Conservation (phyloP, 2,329 filamentous ascomycete species). For the Colletotrichum godetiae region DNA sequence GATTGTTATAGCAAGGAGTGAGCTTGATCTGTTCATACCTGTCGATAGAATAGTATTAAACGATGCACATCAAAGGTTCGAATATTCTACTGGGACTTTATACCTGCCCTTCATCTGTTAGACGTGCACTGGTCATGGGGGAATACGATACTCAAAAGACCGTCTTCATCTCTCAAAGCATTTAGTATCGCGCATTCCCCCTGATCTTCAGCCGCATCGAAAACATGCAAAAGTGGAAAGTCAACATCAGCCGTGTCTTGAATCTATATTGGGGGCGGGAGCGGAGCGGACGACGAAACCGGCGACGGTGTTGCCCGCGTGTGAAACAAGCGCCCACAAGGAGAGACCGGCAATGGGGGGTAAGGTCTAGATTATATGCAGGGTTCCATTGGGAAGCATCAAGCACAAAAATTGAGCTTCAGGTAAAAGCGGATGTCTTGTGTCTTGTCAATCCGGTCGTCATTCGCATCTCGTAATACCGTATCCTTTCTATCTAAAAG, state of each 20-base stretch:
- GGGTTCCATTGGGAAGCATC: background rate
- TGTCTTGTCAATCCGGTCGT: background rate
- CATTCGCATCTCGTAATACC: no score
- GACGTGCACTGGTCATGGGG: background rate
- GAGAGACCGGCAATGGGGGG: background rate
- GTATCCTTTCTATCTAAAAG: no score
- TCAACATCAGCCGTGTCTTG: background rate
- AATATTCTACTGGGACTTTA: background rate
- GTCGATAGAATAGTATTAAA: background rate
- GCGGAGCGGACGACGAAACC: background rate
- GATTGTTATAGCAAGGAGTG: background rate
- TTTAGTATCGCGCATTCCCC: background rate
- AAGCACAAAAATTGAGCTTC: background rate
- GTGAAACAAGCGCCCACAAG: background rate
- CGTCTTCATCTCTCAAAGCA: background rate
- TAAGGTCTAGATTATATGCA: background rate
- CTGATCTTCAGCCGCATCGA: background rate
- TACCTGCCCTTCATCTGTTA: background rate
- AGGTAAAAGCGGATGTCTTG: background rate
- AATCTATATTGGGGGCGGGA: background rate
- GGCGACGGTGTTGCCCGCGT: background rate
- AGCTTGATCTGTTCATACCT: background rate
- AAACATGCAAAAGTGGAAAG: background rate
- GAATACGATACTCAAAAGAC: background rate
- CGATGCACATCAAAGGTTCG: background rate